Base-by-base conservation (phyloP, 345 rosid genomes). In the Hevea brasiliensis region DNA sequence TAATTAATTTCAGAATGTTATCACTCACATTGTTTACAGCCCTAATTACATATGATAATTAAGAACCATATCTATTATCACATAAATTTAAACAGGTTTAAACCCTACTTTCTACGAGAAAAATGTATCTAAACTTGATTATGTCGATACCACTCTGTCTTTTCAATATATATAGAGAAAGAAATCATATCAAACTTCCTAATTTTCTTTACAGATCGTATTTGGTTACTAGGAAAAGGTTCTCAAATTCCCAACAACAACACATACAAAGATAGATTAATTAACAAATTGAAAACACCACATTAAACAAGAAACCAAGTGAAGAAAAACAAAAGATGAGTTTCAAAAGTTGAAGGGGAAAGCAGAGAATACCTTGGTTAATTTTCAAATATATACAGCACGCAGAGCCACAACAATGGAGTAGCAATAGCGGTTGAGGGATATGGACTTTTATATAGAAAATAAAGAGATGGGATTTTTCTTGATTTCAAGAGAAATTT, bases 291-390 rank as follows among this genome's bases (percentile, higher is more conserved):
- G 8, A n/a, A 7, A 18, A 6, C 3, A 7, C 7, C 1, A 54
- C 9, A 54, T 21, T n/a, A 21, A 54, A 8, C n/a, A n/a, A 55
- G 24, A 11, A 55, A 8, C 37, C 24, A 58, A 24, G 10, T 24
- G 11, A 58, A 56, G 23, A 8, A 10, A 23, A 23, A 56, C 26
- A 7, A 17, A 61, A 4, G 21, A 44, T 44, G 1, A 8, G 44
- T 61, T 61, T 61, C 44, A 29, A 61, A 61, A 35, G 42, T 29
- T 32, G 37, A 59, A 59, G 62, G 13, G 62, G 45, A 32, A 61
- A 61, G 45, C 37, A 37, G 65, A 18, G 23, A 8, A 17, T 61
- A 61, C 65, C 65, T 61, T 27, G 13, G 20, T 14, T 29, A 58
- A 58, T 26, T 58, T 58, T 58, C 37, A 13, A 4, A 0, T 13